Evolutionary conservation across 2,329 filamentous ascomycete genomes (phyloP), one percentile per base, ranked within the genome.

Genomic region (Curvularia eragrostidis): DNA sequence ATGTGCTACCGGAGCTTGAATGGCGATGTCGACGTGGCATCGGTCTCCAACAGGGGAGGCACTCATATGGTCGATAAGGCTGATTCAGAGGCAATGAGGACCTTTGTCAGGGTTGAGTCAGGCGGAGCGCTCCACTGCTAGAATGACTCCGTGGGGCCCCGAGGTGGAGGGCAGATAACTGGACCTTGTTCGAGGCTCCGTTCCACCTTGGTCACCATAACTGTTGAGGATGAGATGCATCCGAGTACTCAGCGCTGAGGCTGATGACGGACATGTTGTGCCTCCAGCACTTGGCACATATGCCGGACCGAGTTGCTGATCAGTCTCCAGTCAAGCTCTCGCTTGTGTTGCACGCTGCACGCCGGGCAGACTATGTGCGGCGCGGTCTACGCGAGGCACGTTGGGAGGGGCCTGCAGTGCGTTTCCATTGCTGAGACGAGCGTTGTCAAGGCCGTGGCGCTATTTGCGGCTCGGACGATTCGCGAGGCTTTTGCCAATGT

Each of bases 131-230:
- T 42, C 43, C 51, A 32, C 24, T 30, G 43, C 18, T 46, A 24
- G 34, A 15, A 48, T 13, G 34, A 50, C 38, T 26, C 3, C 51
- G 51, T 42, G 47, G 55, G 43, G 39, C 26, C 46, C 55, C 44
- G 46, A 50, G 21, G 55, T 41, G 46, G 55, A 53, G 24, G 44
- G 7, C 30, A 32, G 38, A 53, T 32, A 43, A 54, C 47, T 36
- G 46, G 38, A 24, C 50, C 50, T 46, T 28, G 55, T 54, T 58
- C 50, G 50, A 54, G 55, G 46, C 50, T 53, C 32, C 41, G 32
- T 18, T 47, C 50, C 42, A 42, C 50, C 13, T 38, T 46, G 51
- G 48, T 38, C 44, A 28, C 19, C 24, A 7, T 32, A 24, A 26
- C 15, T 53, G 39, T 47, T 54, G 43, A 44, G 23, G 26, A 26